Base-by-base conservation (phyloP, 2,329 filamentous ascomycete genomes). In the Boeremia exigua region DNA sequence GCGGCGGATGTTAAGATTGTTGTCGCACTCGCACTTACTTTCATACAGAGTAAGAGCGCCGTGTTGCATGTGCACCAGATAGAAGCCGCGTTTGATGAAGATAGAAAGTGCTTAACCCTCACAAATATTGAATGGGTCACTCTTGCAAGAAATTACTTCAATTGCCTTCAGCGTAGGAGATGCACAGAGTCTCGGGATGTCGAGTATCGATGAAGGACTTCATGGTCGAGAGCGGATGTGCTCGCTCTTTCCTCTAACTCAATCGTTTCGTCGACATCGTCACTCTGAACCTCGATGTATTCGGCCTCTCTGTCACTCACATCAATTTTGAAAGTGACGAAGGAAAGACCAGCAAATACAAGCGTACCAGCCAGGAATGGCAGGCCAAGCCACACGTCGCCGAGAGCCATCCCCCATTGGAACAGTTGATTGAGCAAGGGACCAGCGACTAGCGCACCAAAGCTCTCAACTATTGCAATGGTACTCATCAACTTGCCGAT, bases 401-500 rank as follows among this genome's bases (percentile, higher is more conserved):
- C 81, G 7, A 81, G 51, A 10, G 78, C 72, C 52, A 83, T 72
- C 0, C 80, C 81, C 52, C 78, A 67, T 29, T 79, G 75, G 56
- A 83, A 82, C 12, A 80, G 66, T 8, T 71, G 68, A 2, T 79
- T 80, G 36, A 82, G 73, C 4, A 79, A 61, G 4, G 81, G 74
- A 23, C 79, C 81, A 4, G 79, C 79, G 29, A 82, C 63, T 55
- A 83, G 76, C 23, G 75, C 73, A 6, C 81, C 80, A 9, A 82
- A 63, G 14, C 77, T 75, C 57, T 82, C 79, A 4, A 81, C 67
- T 17, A 82, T 78, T 28, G 80, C 79, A 53, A 83, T 77, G 1
- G 81, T 75, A 4, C 80, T 80, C 62, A 81, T 82, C 12, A 83
- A 62, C 10, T 80, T 75, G 6, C 80, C 81, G 3, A 80, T 78